A percentile compares a stretch with the other conserved stretches of the same genome.
phyloP scores from a whole-genome alignment of 2,329 filamentous ascomycete genomes.

The Fusarium nanum region DNA sequence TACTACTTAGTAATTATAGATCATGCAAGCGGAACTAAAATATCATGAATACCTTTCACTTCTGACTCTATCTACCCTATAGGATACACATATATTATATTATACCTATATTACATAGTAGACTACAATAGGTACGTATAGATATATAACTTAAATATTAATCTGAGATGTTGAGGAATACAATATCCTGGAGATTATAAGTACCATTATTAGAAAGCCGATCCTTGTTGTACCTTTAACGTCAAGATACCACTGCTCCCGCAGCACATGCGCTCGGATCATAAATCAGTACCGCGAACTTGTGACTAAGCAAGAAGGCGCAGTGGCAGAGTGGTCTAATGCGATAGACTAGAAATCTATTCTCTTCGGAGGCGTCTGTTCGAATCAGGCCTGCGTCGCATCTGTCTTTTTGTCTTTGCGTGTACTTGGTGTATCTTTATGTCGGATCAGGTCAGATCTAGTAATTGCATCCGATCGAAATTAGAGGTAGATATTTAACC shows the following conservation, averaged over 20 bases:
- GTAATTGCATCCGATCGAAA: neutral
- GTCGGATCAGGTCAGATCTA: neutral
- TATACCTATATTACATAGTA: neutral
- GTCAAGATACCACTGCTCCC: neutral
- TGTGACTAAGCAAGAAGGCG: constrained; percentile 10
- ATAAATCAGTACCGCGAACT: rapidly evolving
- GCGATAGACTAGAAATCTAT: constrained; percentile 34
- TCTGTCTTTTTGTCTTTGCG: constrained; percentile 3
- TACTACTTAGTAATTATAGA: neutral
- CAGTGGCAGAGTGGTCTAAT: constrained; percentile 36
- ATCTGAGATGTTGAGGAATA: neutral
- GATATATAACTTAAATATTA: neutral
- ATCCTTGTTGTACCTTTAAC: neutral
- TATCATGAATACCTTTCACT: neutral
- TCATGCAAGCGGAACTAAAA: neutral
- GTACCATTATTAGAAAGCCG: rapidly evolving
- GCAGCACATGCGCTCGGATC: rapidly evolving
- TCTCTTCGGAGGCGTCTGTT: constrained; percentile 33
- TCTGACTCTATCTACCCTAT: neutral
- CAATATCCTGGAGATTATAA: neutral
- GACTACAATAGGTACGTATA: rapidly evolving
- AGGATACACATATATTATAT: rapidly evolving
- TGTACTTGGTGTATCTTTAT: neutral
- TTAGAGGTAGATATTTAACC: neutral
- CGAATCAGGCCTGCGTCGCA: constrained; percentile 41